Conservation (phyloP, 164 flowering plant species). For the Magnolia changhungtana region DNA sequence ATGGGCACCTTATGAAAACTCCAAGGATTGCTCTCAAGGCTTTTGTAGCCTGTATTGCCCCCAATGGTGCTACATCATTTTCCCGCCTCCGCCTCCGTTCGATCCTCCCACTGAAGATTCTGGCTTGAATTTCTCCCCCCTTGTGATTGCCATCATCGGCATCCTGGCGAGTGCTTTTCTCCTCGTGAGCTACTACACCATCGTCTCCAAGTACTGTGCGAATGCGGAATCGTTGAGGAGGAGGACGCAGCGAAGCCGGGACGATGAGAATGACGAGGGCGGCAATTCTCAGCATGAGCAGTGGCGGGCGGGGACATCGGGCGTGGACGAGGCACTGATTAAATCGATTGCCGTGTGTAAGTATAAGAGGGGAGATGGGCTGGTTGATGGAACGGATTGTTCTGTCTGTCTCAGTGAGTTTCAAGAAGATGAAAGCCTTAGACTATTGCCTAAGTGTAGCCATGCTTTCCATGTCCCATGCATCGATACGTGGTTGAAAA, state of each 20-base stretch:
- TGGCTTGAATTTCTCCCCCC: constrained; percentile 58
- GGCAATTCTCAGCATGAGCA: constrained; percentile 31
- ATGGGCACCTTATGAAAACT: constrained; percentile 60
- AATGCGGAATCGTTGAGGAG: constrained; percentile 19
- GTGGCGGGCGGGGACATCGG: constrained; percentile 37
- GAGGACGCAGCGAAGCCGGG: constrained; percentile 12
- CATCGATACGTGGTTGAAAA: constrained; percentile 81
- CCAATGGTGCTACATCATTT: constrained; percentile 71
- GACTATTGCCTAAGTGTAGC: constrained; percentile 76
- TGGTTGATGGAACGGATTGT: constrained; percentile 72
- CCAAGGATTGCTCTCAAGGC: constrained; percentile 68
- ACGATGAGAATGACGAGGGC: constrained; percentile 25
- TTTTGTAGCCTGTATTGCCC: constrained; percentile 81
- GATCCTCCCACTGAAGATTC: constrained; percentile 41
- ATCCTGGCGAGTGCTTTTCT: constrained; percentile 69
- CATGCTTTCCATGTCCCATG: constrained; percentile 80
- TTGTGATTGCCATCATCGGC: constrained; percentile 72
- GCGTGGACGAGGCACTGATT: constrained; percentile 69
- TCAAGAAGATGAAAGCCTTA: constrained; percentile 56
- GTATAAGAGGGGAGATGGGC: constrained; percentile 62
- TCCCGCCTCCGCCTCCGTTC: constrained; percentile 71
- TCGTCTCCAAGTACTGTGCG: constrained; percentile 63
- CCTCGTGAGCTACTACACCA: constrained; percentile 60
- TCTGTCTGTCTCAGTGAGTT: constrained; percentile 78
- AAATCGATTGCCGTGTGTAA: constrained; percentile 57